phyloP scores from a whole-genome alignment of 768 basidiomycete species.

The Collybia sordida region DNA sequence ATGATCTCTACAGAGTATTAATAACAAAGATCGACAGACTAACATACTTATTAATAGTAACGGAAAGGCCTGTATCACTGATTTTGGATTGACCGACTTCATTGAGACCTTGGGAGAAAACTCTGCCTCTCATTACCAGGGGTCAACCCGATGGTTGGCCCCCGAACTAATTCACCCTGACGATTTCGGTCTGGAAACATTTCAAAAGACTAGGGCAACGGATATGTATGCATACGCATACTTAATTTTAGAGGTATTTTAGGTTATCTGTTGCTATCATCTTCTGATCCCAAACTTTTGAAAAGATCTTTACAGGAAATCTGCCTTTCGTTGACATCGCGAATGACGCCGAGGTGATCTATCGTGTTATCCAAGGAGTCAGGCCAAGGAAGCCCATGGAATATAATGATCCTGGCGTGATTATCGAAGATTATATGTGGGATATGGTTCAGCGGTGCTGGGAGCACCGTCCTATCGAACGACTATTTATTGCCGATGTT shows the following conservation, averaged over 20 bases:
- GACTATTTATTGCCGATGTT: conserved; percentile 9
- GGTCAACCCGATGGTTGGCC: conserved; percentile 14
- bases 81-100: conserved; percentile 16
- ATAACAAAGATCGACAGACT: conserved; percentile 1
- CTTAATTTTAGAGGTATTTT: conserved; percentile 10
- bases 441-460: conserved; percentile 12
- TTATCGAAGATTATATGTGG: conserved; percentile 12
- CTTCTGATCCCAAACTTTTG: background rate
- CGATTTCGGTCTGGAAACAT: conserved; percentile 9
- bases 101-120: conserved; percentile 9
- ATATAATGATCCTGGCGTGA: conserved; percentile 10
- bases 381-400: conserved; percentile 6
- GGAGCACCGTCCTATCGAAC: conserved; percentile 9
- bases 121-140: conserved; percentile 12
- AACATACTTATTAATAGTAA: conserved; percentile 14
- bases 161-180: conserved; percentile 15
- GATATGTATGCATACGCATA: conserved; percentile 16
- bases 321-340: conserved; percentile 15
- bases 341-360: conserved; percentile 16
- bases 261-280: background rate
- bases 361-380: conserved; percentile 14
- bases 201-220: conserved; percentile 12
- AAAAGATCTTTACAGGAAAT: conserved; percentile 13
- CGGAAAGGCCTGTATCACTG: conserved; percentile 14
- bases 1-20: background rate